These are phyloP conservation scores for Venturia pyrina DNA, from an alignment of 2,329 filamentous ascomycete genomes.

Conservation along the genomic window DNA sequence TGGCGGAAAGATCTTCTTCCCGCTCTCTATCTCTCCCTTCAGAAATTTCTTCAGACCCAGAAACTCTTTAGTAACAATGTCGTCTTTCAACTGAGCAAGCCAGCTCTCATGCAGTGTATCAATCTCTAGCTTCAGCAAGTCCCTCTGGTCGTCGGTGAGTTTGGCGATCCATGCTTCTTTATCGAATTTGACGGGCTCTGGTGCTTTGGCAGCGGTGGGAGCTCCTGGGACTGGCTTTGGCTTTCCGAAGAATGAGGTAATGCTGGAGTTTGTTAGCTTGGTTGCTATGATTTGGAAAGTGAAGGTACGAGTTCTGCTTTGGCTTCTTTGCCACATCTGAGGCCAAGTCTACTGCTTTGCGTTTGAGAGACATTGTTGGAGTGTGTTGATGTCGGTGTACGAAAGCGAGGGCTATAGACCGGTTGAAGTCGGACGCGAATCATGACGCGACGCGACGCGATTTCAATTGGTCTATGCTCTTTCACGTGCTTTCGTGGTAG, in stretches of 20 bases:
- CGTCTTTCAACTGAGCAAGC: conserved; percentile 80
- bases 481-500: too few species aligned
- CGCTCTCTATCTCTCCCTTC: conserved; percentile 60
- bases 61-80: conserved; percentile 69
- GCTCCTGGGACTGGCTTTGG: conserved; percentile 42
- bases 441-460: too few species aligned
- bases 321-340: conserved; percentile 39
- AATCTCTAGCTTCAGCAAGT: conserved; percentile 79
- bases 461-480: too few species aligned
- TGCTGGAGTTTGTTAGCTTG: conserved; percentile 38
- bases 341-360: conserved; percentile 36
- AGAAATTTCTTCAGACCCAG: conserved; percentile 82
- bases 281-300: neutral
- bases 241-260: conserved; percentile 79
- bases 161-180: conserved; percentile 82
- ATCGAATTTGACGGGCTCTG: conserved; percentile 54
- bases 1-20: conserved; percentile 78
- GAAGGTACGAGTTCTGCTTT: conserved; percentile 44
- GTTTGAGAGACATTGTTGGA: conserved; percentile 40
- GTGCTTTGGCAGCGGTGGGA: conserved; percentile 18
- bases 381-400: neutral
- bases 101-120: conserved; percentile 86
- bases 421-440: too few species aligned
- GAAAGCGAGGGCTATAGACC: too few species aligned
- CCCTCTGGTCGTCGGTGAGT: conserved; percentile 70